Conservation (phyloP, 31 red algal species). For the Porphyra umbilicalis region DNA sequence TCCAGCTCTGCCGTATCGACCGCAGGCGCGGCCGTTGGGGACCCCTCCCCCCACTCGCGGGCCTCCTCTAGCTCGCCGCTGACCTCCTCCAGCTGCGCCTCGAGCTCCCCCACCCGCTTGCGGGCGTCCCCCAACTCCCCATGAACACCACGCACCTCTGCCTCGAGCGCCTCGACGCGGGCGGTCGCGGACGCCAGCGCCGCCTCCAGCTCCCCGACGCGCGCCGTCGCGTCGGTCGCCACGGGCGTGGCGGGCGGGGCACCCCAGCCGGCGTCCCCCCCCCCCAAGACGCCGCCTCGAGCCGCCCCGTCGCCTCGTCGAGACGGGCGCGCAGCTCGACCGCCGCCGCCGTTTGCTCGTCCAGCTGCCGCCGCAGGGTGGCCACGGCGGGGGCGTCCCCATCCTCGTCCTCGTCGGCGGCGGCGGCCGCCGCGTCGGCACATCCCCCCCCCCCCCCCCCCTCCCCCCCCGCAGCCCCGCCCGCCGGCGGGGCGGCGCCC, state of each 20-base stretch:
- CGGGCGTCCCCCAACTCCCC: neutral
- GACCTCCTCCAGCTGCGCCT: neutral
- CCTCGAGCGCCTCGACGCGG: neutral
- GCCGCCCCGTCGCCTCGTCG: too few species aligned
- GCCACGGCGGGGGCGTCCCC: neutral
- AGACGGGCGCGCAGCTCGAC: too few species aligned
- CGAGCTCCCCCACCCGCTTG: neutral
- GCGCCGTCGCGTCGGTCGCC: too few species aligned
- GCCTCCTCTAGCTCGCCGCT: neutral
- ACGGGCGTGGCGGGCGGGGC: too few species aligned
- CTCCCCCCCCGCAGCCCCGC: too few species aligned
- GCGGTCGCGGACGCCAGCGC: too few species aligned
- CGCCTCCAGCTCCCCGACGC: too few species aligned
- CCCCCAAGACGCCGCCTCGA: too few species aligned
- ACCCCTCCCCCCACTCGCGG: neutral
- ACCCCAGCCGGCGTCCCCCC: too few species aligned
- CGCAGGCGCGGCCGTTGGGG: too few species aligned
- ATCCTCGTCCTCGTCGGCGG: neutral
- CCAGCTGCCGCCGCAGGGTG: neutral
- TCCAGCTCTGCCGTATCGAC: neutral
- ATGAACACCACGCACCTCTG: neutral
- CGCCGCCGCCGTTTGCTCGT: neutral
- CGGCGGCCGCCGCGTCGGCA: neutral
- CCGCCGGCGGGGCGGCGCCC: too few species aligned
- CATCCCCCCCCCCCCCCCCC: neutral